Percentiles rank a stretch among this genome's conserved stretches.
phyloP scores from a whole-genome alignment of 2,329 filamentous ascomycete genomes.

The Neurospora sp. region DNA sequence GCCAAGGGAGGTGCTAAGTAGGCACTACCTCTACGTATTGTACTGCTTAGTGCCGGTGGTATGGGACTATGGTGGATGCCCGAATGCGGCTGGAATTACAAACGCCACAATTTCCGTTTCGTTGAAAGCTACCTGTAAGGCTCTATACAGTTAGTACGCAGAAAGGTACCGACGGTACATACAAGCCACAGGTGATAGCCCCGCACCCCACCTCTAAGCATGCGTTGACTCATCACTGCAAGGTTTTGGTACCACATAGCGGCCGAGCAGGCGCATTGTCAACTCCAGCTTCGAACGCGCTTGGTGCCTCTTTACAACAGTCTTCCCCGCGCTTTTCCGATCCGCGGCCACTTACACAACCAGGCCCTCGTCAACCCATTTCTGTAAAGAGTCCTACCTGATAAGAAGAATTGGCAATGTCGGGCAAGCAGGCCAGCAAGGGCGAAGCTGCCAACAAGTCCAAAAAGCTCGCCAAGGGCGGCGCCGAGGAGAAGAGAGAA shows the following conservation, averaged over 20 bases:
- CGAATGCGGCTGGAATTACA: not conserved
- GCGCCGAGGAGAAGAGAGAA: constrained; percentile 45
- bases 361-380: not conserved
- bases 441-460: constrained; percentile 32
- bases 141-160: not conserved
- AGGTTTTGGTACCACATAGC: not conserved
- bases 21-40: not conserved
- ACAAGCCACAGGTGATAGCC: not conserved
- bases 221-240: not conserved
- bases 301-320: not conserved
- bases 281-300: not conserved
- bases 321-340: not conserved
- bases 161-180: not conserved
- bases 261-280: not conserved
- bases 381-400: not conserved
- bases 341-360: not conserved
- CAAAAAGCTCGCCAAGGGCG: constrained; percentile 42
- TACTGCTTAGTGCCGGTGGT: not conserved
- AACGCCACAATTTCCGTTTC: not conserved
- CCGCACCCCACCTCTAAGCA: not conserved
- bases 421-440: constrained; percentile 32
- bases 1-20: not conserved
- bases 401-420: constrained; percentile 26
- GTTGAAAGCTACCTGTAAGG: not conserved
- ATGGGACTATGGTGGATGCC: not conserved